Evolutionary conservation across 2,329 filamentous ascomycete genomes (phyloP).

Genomic region (Cladosporium phlei): DNA sequence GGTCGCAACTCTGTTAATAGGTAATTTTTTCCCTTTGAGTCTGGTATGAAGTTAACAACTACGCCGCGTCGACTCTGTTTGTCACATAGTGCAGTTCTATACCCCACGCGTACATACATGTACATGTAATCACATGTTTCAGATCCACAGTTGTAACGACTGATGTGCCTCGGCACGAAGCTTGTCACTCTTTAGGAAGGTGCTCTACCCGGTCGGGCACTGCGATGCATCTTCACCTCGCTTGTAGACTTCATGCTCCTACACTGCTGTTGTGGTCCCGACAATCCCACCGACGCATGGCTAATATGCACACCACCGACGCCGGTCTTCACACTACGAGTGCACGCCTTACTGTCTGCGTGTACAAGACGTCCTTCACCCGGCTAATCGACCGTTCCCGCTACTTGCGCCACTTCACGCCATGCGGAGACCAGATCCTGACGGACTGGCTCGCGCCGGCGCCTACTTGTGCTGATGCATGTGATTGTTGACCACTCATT

Average conservation of each 20-base stretch:
- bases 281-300: not conserved
- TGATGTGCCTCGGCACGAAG: not conserved
- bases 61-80: slow-evolving; percentile 2
- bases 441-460: not conserved
- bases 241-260: slow-evolving; percentile 4
- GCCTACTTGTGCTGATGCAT: slow-evolving; percentile 1
- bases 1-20: too few relatives aligned
- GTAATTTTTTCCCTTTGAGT: too few relatives aligned
- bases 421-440: slow-evolving; percentile 1
- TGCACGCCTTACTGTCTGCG: not conserved
- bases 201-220: not conserved
- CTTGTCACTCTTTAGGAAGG: slow-evolving; percentile 5
- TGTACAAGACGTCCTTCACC: not conserved
- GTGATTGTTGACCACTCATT: not conserved
- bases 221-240: slow-evolving; percentile 1
- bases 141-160: not conserved
- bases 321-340: slow-evolving; percentile 1
- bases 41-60: not conserved
- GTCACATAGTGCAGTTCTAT: not conserved
- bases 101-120: slow-evolving; percentile 3
- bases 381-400: not conserved
- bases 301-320: not conserved
- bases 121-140: slow-evolving; percentile 2
- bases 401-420: slow-evolving; percentile 3
- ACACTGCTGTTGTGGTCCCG: slow-evolving; percentile 3